Conservation (phyloP, 2,329 filamentous ascomycete genomes). For the Scleromitrula shiraiana region DNA sequence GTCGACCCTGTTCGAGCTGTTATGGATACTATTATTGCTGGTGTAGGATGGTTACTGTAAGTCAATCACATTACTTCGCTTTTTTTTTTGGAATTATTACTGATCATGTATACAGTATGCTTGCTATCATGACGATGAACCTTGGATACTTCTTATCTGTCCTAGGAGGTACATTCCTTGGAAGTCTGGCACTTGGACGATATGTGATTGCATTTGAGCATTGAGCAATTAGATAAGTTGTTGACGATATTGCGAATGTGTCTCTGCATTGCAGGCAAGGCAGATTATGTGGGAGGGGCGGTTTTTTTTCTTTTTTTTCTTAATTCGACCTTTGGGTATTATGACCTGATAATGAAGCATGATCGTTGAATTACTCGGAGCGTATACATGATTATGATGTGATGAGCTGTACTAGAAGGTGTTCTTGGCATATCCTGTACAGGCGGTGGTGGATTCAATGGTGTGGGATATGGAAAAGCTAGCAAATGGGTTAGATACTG, state of each 20-base stretch:
- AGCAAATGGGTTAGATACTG: background rate
- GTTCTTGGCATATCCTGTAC: too few species aligned
- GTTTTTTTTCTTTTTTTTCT: too few species aligned
- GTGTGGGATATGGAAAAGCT: background rate
- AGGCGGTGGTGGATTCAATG: background rate
- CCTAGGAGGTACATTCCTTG: conserved; percentile 74
- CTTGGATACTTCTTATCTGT: conserved; percentile 77
- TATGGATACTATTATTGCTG: conserved; percentile 64
- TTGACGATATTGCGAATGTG: too few species aligned
- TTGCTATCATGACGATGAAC: conserved; percentile 87
- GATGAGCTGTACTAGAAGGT: background rate
- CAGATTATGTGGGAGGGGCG: conserved; percentile 5
- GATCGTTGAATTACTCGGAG: background rate
- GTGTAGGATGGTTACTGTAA: conserved; percentile 78
- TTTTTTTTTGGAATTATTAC: conserved; percentile 4
- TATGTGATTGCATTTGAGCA: conserved; percentile 21
- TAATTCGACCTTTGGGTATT: background rate
- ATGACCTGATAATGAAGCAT: conserved; percentile 4
- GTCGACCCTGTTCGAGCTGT: conserved; percentile 68
- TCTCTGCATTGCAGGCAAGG: conserved; percentile 9
- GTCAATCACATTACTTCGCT: conserved; percentile 32
- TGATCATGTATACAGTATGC: conserved; percentile 54
- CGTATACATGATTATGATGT: background rate
- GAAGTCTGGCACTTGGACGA: conserved; percentile 52
- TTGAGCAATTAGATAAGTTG: conserved; percentile 5